Evolutionary conservation across 139 green algal species (phyloP), one percentile per base, ranked within the genome.

Genomic region (Monoraphidium neglectum): DNA sequence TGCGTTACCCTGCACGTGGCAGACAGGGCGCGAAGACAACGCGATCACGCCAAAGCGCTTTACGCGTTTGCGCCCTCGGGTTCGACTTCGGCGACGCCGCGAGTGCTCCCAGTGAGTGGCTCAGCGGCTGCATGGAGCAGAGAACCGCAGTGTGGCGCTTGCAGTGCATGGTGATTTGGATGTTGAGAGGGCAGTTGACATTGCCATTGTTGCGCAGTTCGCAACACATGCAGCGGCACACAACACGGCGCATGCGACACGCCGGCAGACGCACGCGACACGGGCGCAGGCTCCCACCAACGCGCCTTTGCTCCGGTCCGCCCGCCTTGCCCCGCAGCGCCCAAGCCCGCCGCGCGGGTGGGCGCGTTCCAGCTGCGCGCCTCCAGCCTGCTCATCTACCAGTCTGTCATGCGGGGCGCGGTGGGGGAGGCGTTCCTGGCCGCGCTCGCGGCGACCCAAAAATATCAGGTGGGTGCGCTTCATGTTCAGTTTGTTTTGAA

Each of bases 361-460:
- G 18, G 6, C 46, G 38, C 46, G 43, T 73, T 23, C 59, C 16
- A 28, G 24, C 26, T 38, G 32, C 30, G 68, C 0, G 36, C 30
- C 47, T 24, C 28, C 54, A 60, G 60, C 40, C 74, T 87, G 68
- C 81, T 86, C 23, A 64, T 90, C 26, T 83, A 78, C 35, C 61
- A 61, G 24, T 49, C 65, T 28, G 77, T 87, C 21, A 24, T 87
- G 10, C 82, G 81, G 47, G 85, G 85, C 0, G 70, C 77, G 18
- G 80, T 90, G 16, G 85, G 75, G 1, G 85, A 90, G 70, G 85
- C 85, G 1, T 81, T 85, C 51, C 67, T 90, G 36, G 40, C 36
- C 5, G 63, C 77, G 4, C 56, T 90, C 12, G 46, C 77, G 3
- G 35, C 64, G 1, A 83, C 73, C 13, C 74, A 81, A 30, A 90